Percentiles rank a stretch among this genome's conserved stretches.
These are phyloP conservation scores for Solanum chilense DNA, from an alignment of 257 asterid species.

Conservation along the genomic window DNA sequence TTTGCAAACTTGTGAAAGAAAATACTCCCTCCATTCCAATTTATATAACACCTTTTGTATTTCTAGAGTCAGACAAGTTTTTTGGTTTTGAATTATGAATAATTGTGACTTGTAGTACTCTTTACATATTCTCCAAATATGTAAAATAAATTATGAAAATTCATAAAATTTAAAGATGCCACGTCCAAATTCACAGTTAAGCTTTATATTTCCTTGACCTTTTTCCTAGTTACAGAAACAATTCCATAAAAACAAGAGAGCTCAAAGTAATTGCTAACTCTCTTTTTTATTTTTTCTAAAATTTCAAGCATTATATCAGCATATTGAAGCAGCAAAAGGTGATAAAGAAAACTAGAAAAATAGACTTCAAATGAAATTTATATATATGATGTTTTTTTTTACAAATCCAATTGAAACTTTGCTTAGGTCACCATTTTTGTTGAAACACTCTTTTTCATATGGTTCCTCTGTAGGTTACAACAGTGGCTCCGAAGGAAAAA, in stretches of 20 bases:
- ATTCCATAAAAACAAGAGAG: not conserved
- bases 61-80: not conserved
- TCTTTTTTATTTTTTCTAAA: not conserved
- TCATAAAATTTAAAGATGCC: not conserved
- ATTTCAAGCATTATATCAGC: not conserved
- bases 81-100: not conserved
- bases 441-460: not conserved
- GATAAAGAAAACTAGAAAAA: not conserved
- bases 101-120: not conserved
- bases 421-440: not conserved
- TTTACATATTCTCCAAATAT: not conserved
- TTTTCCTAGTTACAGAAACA: not conserved
- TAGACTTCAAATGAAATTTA: not conserved
- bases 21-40: not conserved
- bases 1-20: not conserved
- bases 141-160: not conserved
- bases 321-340: not conserved
- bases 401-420: not conserved
- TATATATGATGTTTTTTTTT: not conserved
- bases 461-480: slow-evolving; percentile 63
- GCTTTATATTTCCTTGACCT: not conserved
- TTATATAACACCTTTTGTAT: not conserved
- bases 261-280: not conserved
- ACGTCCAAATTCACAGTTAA: not conserved
- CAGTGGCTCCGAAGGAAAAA: slow-evolving; percentile 90